These are phyloP conservation scores for Sphaerosporella brunnea DNA, from an alignment of 495 filamentous ascomycete species.

Conservation along the genomic window DNA sequence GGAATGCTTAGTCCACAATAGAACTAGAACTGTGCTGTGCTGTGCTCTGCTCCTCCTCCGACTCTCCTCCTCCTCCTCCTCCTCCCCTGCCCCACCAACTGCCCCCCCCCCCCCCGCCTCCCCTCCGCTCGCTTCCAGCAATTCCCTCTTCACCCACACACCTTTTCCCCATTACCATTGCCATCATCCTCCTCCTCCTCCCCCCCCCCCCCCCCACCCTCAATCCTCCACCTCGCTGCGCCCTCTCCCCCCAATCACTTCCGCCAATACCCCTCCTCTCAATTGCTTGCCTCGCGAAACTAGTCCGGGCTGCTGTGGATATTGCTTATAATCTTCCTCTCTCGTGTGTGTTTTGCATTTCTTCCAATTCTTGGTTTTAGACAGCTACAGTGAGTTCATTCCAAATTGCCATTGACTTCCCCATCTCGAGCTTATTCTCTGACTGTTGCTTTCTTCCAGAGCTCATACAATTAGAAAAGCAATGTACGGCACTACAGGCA, in stretches of 20 bases:
- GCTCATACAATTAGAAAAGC: neutral
- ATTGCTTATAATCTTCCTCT: neutral
- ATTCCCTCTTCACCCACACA: neutral
- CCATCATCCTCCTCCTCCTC: neutral
- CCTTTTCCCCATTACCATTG: neutral
- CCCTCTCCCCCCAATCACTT: too few relatives aligned
- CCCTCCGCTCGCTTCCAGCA: neutral
- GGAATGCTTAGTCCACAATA: too few relatives aligned
- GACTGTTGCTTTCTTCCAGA: neutral
- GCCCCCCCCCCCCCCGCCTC: neutral
- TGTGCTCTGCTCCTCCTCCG: neutral
- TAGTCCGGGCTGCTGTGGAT: too few relatives aligned
- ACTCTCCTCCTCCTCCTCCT: neutral
- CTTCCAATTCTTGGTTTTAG: conserved; percentile 2
- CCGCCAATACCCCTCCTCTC: too few relatives aligned
- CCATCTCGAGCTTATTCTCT: neutral
- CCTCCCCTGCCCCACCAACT: neutral
- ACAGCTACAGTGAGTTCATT: too few relatives aligned
- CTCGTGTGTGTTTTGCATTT: neutral
- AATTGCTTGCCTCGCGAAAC: conserved; percentile 1
- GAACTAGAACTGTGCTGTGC: too few relatives aligned
- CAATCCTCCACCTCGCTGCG: too few relatives aligned
- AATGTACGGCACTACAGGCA: conserved; percentile 71
- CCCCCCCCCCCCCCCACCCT: neutral
- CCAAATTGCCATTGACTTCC: too few relatives aligned